Evolutionary conservation across 768 basidiomycete genomes (phyloP), one percentile per base, ranked within the genome.

Genomic region (Calocera viscosa): DNA sequence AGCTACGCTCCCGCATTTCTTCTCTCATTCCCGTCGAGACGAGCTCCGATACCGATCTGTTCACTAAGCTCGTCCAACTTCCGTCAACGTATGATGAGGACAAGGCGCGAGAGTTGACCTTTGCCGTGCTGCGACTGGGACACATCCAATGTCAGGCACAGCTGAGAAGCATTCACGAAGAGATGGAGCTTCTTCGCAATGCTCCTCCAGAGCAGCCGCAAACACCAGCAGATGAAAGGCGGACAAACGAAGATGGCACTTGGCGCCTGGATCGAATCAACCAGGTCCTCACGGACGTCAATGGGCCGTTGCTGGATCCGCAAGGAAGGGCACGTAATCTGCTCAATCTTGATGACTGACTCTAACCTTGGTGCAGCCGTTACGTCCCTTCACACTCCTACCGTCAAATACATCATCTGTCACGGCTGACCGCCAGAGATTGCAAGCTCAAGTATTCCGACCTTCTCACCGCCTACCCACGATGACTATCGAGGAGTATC

Each of bases 401-500:
- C 91, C 94, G 0, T 83, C 88, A 1, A 81, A 83, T 34, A 77
- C 81, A 47, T 60, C 53, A 60, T 60, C 53, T 30, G 53, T 60
- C 14, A 75, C 80, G 22, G 43, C 66, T n/a, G 83, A 94, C 71
- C 86, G 94, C 67, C 81, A 86, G 43, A 82, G 86, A 28, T 73
- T 96, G 5, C 87, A 87, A 73, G 77, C 82, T 1, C 85, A 90
- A 72, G 94, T 98, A 2, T 98, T 97, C 77, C 83, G 86, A 17
- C 84, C 91, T 16, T 84, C 83, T 12, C 85, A 96, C 72, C 84
- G 87, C 47, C 78, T 98, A 34, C 96, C 96, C 2, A 94, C 92
- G 0, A 97, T 99, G 96, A 83, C 90, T 1, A 84, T 98, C 67
- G 95, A 98, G 71, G 90, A 98, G 76, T 97, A 94, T 73, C 82